These are phyloP conservation scores for Skeletonema grethae DNA, from an alignment of 108 stramenopile genomes.

Conservation along the genomic window DNA sequence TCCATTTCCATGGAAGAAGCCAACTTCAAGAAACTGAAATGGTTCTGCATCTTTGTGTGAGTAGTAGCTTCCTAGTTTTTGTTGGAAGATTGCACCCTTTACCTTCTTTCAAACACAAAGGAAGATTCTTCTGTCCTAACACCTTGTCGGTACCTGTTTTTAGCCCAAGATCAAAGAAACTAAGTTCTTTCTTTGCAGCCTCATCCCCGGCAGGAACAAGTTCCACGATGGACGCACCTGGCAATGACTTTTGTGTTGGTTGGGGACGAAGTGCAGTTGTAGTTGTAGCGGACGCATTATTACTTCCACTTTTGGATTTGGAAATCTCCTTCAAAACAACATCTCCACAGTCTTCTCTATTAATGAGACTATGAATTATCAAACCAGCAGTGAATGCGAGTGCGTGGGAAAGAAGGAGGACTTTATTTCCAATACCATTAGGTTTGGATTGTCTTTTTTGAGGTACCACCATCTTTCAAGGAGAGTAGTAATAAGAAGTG, in stretches of 20 bases:
- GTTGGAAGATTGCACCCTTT: constrained; percentile 32
- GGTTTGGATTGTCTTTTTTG: no score
- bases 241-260: neutral
- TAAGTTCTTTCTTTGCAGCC: neutral
- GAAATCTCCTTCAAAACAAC: constrained; percentile 11
- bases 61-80: constrained; percentile 34
- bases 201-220: neutral
- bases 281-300: constrained; percentile 9
- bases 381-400: neutral
- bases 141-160: constrained; percentile 28
- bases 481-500: no score
- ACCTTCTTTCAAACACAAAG: constrained; percentile 11
- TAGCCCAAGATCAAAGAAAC: constrained; percentile 23
- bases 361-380: constrained; percentile 11
- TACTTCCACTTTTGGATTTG: constrained; percentile 11
- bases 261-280: neutral
- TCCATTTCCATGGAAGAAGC: constrained; percentile 51
- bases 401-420: neutral
- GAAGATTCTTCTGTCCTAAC: neutral
- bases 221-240: no score
- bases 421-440: no score
- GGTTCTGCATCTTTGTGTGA: constrained; percentile 31
- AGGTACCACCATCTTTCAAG: no score
- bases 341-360: constrained; percentile 73
- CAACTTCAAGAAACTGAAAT: constrained; percentile 70